Evolutionary conservation across 148 eudicot species (phyloP).

Genomic region (Simmondsia chinensis): DNA sequence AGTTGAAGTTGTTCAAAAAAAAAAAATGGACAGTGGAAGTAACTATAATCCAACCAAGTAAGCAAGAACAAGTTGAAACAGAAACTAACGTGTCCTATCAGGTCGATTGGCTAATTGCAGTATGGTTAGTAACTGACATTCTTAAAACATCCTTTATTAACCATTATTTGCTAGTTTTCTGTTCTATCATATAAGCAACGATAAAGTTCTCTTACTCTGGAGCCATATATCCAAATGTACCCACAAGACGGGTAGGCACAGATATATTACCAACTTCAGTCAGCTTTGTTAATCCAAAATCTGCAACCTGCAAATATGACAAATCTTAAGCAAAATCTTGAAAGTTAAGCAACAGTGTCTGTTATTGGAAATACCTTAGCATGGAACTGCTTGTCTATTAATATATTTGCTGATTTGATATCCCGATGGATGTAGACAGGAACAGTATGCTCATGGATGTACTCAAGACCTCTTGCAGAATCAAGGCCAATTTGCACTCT

Average conservation of each 20-base stretch:
- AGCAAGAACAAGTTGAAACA: too few relatives aligned
- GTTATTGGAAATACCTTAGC: constrained; percentile 40
- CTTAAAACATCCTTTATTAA: too few relatives aligned
- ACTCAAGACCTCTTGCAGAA: constrained; percentile 38
- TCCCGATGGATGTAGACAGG: constrained; percentile 41
- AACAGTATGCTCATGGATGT: constrained; percentile 38
- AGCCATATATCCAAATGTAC: constrained; percentile 44
- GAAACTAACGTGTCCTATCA: too few relatives aligned
- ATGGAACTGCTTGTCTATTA: constrained; percentile 27
- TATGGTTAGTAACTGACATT: too few relatives aligned
- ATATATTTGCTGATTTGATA: constrained; percentile 33
- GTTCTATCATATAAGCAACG: constrained; percentile 3
- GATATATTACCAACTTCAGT: constrained; percentile 61
- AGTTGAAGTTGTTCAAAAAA: too few relatives aligned
- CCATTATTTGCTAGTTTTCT: background rate
- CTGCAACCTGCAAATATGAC: constrained; percentile 63
- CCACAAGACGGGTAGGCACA: constrained; percentile 34
- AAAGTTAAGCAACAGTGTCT: too few relatives aligned
- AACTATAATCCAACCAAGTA: too few relatives aligned
- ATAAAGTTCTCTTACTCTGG: constrained; percentile 43
- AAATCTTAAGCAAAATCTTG: constrained; percentile 6
- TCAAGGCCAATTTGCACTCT: constrained; percentile 42
- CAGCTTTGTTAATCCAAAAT: constrained; percentile 42
- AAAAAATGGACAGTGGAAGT: too few relatives aligned
- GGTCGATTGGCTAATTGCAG: too few relatives aligned